Evolutionary conservation across 331 rosid genomes (phyloP).

Genomic region (Pyracantha coccinea): DNA sequence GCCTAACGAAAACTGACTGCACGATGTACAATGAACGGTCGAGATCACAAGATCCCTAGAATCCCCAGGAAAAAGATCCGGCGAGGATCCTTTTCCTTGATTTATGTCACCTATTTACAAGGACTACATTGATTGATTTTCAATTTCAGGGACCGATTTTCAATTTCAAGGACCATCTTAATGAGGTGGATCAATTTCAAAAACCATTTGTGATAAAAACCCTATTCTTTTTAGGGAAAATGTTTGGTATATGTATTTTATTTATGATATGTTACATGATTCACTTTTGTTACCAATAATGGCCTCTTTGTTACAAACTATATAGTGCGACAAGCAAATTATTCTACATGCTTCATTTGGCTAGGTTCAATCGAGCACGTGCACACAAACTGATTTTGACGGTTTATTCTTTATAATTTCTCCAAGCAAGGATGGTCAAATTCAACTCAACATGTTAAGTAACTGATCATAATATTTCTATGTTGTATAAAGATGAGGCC

Average conservation of each 20-base stretch:
- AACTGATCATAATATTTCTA: not conserved
- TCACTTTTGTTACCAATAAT: not conserved
- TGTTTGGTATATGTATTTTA: no score
- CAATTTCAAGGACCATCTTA: rapidly evolving
- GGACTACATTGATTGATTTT: no score
- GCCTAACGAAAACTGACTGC: no score
- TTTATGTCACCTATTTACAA: no score
- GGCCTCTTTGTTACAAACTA: not conserved
- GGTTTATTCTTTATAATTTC: not conserved
- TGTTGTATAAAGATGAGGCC: not conserved
- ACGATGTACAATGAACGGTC: no score
- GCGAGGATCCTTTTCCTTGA: no score
- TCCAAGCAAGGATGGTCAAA: not conserved
- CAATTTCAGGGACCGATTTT: rapidly evolving
- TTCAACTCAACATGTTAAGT: not conserved
- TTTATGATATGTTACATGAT: not conserved
- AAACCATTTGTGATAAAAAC: no score
- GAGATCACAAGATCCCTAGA: no score
- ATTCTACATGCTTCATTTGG: not conserved
- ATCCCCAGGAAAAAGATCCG: no score
- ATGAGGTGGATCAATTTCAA: no score
- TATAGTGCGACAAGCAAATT: not conserved
- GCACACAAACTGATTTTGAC: not conserved
- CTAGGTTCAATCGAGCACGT: not conserved
- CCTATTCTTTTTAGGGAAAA: no score